Evolutionary conservation across 768 basidiomycete species (phyloP).

Genomic region (Galerina sulciceps): DNA sequence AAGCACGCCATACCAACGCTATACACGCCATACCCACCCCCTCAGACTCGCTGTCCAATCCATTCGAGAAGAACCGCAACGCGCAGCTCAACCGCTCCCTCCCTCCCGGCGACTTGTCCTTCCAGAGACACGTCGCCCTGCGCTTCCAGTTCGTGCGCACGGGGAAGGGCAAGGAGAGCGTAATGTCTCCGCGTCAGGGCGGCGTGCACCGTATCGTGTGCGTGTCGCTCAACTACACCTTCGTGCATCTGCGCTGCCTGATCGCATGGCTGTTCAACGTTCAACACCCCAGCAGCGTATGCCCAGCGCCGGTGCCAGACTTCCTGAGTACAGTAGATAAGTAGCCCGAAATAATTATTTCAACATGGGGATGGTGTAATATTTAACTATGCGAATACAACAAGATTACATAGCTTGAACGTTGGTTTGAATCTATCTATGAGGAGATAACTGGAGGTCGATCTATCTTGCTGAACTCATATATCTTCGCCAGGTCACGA

Average conservation of each 20-base stretch:
- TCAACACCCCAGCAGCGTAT: constrained; percentile 26
- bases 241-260: constrained; percentile 65
- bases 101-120: constrained; percentile 50
- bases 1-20: constrained; percentile 25
- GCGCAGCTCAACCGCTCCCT: constrained; percentile 41
- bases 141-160: constrained; percentile 62
- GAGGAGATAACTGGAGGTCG: too few relatives aligned
- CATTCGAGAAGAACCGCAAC: constrained; percentile 61
- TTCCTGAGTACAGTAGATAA: too few relatives aligned
- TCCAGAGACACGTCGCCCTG: constrained; percentile 63
- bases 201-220: constrained; percentile 69
- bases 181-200: constrained; percentile 36
- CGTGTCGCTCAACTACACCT: constrained; percentile 72
- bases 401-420: too few relatives aligned
- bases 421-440: too few relatives aligned
- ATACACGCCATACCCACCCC: constrained; percentile 52
- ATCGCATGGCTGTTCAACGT: constrained; percentile 68
- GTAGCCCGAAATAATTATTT: too few relatives aligned
- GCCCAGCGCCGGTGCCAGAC: constrained; percentile 16
- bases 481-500: too few relatives aligned
- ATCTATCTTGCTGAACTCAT: too few relatives aligned
- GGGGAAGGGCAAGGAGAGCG: neutral
- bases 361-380: too few relatives aligned
- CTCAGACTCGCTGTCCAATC: constrained; percentile 73
- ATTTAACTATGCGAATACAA: too few relatives aligned